Evolutionary conservation across 2,329 filamentous ascomycete species (phyloP).

Genomic region (Botryotinia globosa): DNA sequence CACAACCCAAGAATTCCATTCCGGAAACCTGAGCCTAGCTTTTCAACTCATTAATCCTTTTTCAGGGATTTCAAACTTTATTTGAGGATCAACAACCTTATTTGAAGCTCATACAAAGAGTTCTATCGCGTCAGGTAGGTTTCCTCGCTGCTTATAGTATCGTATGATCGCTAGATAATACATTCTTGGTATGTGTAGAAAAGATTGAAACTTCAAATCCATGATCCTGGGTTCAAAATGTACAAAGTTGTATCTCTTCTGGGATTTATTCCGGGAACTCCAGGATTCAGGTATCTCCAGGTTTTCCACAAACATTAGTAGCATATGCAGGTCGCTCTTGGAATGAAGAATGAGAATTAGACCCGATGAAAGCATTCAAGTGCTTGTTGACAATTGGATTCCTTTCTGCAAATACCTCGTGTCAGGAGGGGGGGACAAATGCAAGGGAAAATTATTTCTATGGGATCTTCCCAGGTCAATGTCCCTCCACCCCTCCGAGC

Average conservation of each 20-base stretch:
- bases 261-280: background rate
- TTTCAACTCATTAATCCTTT: background rate
- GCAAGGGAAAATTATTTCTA: background rate
- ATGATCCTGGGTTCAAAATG: background rate
- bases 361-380: background rate
- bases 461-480: background rate
- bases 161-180: background rate
- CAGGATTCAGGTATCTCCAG: background rate
- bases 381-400: background rate
- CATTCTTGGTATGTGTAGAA: background rate
- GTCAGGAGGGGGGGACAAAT: background rate
- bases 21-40: background rate
- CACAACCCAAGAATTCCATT: background rate
- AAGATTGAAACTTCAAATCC: background rate
- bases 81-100: background rate
- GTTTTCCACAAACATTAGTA: background rate
- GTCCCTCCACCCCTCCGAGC: background rate
- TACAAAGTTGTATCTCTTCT: background rate
- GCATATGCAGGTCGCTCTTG: background rate
- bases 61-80: conserved; percentile 6
- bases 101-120: background rate
- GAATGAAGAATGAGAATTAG: no score
- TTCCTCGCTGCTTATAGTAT: background rate
- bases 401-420: background rate
- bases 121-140: background rate